These are phyloP conservation scores for Leccinum idahoense DNA, from an alignment of 1,284 basidiomycete genomes.

Conservation along the genomic window DNA sequence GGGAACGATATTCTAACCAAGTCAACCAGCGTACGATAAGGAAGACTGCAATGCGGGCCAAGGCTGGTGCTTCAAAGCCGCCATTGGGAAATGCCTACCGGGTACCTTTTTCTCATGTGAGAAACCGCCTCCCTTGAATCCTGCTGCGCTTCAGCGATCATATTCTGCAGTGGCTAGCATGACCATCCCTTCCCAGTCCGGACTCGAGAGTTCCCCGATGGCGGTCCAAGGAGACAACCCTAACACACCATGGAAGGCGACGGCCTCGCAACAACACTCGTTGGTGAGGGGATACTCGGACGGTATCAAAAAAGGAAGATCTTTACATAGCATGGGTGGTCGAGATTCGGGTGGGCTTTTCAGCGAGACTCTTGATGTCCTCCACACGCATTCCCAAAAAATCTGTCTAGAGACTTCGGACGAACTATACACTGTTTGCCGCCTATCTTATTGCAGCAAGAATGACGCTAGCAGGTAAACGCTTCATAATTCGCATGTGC, in stretches of 20 bases:
- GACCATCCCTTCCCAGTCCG: conserved; percentile 11
- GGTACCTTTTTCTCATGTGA: conserved; percentile 53
- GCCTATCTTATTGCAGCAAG: conserved; percentile 47
- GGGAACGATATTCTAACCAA: background rate
- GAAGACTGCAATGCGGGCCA: conserved; percentile 55
- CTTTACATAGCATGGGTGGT: no score
- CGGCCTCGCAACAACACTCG: no score
- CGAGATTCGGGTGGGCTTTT: no score
- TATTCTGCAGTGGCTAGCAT: conserved; percentile 14
- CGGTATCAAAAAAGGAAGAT: no score
- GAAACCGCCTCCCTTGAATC: conserved; percentile 14
- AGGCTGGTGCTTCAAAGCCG: conserved; percentile 65
- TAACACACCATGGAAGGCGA: conserved; percentile 18
- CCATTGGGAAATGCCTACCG: conserved; percentile 54
- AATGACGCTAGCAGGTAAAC: conserved; percentile 27
- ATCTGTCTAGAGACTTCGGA: conserved; percentile 35
- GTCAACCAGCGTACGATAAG: conserved; percentile 40
- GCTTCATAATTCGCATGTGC: background rate
- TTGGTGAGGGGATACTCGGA: no score
- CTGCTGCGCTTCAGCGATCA: conserved; percentile 11
- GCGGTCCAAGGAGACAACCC: background rate
- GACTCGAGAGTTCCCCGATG: conserved; percentile 1
- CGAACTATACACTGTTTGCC: conserved; percentile 43
- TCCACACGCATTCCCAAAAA: conserved; percentile 30
- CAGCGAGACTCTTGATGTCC: conserved; percentile 47